Evolutionary conservation across 345 rosid species (phyloP), one percentile per base, ranked within the genome.

Genomic region (Anastatica hierochuntica): DNA sequence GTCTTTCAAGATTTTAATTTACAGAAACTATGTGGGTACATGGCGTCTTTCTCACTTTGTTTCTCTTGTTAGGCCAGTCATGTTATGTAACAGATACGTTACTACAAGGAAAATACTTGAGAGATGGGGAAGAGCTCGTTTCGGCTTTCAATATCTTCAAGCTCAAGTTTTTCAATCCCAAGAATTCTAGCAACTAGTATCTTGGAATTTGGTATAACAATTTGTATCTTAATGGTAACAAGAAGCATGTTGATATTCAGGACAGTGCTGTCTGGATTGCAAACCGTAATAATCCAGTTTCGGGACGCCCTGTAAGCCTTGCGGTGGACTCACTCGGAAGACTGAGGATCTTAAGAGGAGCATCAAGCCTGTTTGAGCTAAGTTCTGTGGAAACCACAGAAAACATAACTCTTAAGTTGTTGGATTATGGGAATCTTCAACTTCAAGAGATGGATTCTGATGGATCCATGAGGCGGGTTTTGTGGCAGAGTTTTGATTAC

Each of bases 401-500:
- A 11, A 64, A 71, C 17, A 55, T 75, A 6, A 68, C 64, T 9
- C 75, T 70, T n/a, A 60, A 50, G 14, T 43, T 74, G 14, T 30
- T 58, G 36, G 65, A 69, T 53, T 46, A 63, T 15, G 77, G 82
- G 10, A 74, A 74, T 43, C 62, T 74, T 23, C 69, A 74, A 47
- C 69, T 71, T 0, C 58, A 49, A 0, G 73, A 71, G 43, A 53
- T 68, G 51, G 53, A 51, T 27, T 46, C 49, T 26, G 42, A 71
- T 58, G 73, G 74, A 18, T 65, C 72, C 20, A 4, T 27, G 16
- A 55, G 10, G 39, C 45, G 31, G 24, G 3, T 48, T 55, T 10
- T 75, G 18, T 72, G 77, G 77, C 50, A 76, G 38, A 76, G 73
- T 42, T 76, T 76, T 36, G 80, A 76, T 43, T 59, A 66, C 43